A percentile compares a stretch with the other conserved stretches of the same genome.
Evolutionary conservation across 768 basidiomycete genomes (phyloP).

Genomic region (Lactarius sp.): DNA sequence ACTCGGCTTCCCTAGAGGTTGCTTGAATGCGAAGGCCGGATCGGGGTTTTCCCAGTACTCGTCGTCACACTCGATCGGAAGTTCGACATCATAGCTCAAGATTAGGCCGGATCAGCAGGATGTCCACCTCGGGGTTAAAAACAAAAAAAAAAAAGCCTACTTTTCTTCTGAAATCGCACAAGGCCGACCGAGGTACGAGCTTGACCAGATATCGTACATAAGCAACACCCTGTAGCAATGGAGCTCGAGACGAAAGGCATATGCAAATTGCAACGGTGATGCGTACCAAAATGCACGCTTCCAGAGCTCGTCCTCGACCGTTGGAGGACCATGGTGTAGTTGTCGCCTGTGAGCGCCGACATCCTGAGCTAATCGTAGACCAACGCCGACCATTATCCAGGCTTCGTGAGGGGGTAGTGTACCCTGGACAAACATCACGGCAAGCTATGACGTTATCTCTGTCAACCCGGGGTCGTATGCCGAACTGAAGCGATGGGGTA

Average conservation of each 20-base stretch:
- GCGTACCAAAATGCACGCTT: constrained; percentile 63
- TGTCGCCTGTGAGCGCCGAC: constrained; percentile 63
- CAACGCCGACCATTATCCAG: constrained; percentile 57
- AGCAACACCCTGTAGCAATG: constrained; percentile 42
- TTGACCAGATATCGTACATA: constrained; percentile 42
- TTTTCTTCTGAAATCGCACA: constrained; percentile 71
- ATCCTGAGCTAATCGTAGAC: constrained; percentile 67
- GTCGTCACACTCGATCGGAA: constrained; percentile 24
- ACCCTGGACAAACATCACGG: constrained; percentile 39
- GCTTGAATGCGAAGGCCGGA: constrained; percentile 43
- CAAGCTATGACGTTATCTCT: constrained; percentile 28
- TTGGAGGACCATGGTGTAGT: constrained; percentile 38
- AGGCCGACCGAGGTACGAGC: constrained; percentile 56
- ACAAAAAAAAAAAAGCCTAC: constrained; percentile 29
- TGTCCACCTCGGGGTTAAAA: background rate
- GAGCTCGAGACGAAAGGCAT: background rate
- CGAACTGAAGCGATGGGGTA: background rate
- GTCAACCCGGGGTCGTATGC: background rate
- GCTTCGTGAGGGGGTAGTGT: constrained; percentile 44
- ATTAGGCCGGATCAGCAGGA: constrained; percentile 25
- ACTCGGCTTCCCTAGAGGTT: constrained; percentile 57
- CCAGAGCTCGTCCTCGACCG: constrained; percentile 65
- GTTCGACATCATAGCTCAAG: constrained; percentile 26
- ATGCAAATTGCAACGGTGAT: background rate
- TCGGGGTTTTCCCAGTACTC: constrained; percentile 23